Conservation (phyloP, 2,329 filamentous ascomycete species). For the Trichoderma sp. region DNA sequence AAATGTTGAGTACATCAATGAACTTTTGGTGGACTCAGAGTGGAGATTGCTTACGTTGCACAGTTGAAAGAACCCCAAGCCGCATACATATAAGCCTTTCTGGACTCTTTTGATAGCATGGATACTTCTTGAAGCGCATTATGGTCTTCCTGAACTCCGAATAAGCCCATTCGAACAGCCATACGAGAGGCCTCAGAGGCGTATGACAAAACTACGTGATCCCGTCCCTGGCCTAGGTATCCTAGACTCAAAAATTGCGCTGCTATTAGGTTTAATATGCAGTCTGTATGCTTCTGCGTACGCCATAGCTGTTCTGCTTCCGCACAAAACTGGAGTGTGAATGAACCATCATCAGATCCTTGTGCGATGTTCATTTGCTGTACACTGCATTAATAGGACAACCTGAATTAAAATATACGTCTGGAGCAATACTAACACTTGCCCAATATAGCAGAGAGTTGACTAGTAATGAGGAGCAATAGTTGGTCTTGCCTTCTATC, state of each 20-base stretch:
- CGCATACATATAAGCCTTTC: slow-evolving; percentile 29
- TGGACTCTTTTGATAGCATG: background rate
- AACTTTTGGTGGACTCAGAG: background rate
- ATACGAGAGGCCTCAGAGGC: slow-evolving; percentile 35
- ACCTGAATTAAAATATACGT: background rate
- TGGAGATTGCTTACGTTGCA: slow-evolving; percentile 37
- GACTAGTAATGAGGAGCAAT: slow-evolving; percentile 40
- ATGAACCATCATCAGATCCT: slow-evolving; percentile 22
- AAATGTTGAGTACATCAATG: too few relatives aligned
- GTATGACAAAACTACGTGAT: slow-evolving; percentile 39
- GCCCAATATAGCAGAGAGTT: slow-evolving; percentile 40
- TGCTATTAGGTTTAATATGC: slow-evolving; percentile 36
- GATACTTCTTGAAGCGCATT: slow-evolving; percentile 11
- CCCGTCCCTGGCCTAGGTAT: slow-evolving; percentile 39
- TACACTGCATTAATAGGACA: background rate
- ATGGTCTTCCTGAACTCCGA: slow-evolving; percentile 28
- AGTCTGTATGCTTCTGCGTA: slow-evolving; percentile 28
- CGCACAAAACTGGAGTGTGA: slow-evolving; percentile 30
- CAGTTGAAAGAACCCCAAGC: slow-evolving; percentile 43
- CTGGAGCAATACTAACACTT: slow-evolving; percentile 32
- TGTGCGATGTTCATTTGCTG: slow-evolving; percentile 43
- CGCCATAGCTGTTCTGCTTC: slow-evolving; percentile 35
- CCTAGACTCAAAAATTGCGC: slow-evolving; percentile 39
- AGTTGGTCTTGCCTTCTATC: slow-evolving; percentile 28
- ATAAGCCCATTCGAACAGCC: slow-evolving; percentile 37